phyloP scores from a whole-genome alignment of 1,284 basidiomycete species.

The Schizophyllum amplum region DNA sequence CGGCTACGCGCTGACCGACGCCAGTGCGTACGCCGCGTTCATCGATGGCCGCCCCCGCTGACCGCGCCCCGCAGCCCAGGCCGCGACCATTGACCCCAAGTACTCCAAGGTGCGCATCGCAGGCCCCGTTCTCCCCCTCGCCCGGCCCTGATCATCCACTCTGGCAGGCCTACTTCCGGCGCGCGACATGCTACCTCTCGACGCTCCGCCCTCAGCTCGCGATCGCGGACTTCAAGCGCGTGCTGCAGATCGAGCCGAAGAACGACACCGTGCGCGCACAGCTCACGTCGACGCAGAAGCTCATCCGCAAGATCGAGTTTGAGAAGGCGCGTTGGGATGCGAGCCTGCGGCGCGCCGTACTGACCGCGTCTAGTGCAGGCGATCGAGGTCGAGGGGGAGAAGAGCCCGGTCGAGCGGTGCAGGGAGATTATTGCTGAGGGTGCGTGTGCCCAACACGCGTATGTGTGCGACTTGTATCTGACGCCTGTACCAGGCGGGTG shows the following conservation, averaged over 20 bases:
- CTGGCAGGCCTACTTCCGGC: constrained; percentile 76
- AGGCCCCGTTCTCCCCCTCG: neutral
- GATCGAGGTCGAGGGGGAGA: constrained; percentile 84
- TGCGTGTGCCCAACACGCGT: constrained; percentile 17
- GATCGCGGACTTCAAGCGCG: constrained; percentile 81
- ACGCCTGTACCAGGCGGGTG: constrained; percentile 47
- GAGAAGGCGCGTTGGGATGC: constrained; percentile 56
- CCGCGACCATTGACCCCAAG: constrained; percentile 82
- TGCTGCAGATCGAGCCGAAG: constrained; percentile 80
- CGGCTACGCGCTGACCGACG: constrained; percentile 74
- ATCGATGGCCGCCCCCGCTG: neutral
- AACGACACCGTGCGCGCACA: constrained; percentile 80
- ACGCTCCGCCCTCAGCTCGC: constrained; percentile 82
- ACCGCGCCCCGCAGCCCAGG: constrained; percentile 48
- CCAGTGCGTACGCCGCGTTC: constrained; percentile 38
- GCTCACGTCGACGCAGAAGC: constrained; percentile 84
- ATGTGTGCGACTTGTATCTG: constrained; percentile 2
- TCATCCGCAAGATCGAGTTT: constrained; percentile 80
- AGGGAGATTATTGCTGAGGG: constrained; percentile 76
- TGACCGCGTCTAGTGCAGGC: constrained; percentile 39
- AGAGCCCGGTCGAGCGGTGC: constrained; percentile 66
- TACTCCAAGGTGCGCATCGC: constrained; percentile 58
- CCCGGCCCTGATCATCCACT: no score
- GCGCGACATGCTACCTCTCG: constrained; percentile 88
- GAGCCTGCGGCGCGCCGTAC: neutral